Evolutionary conservation across 2,329 filamentous ascomycete species (phyloP).

Genomic region (Knufia petricola): DNA sequence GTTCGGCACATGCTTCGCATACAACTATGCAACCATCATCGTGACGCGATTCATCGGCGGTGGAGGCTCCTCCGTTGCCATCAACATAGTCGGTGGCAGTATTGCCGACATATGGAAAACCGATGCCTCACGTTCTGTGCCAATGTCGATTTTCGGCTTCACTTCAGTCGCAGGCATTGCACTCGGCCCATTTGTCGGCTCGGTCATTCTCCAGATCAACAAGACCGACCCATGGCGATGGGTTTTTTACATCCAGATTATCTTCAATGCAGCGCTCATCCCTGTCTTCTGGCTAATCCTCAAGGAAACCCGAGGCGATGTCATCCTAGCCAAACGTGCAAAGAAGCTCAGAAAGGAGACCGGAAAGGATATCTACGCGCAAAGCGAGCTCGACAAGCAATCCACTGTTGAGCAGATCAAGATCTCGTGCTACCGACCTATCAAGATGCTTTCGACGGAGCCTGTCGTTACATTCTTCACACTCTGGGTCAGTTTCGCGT

Average conservation of each 20-base stretch:
- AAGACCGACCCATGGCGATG: constrained; percentile 33
- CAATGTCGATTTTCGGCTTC: constrained; percentile 36
- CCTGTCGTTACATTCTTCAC: constrained; percentile 37
- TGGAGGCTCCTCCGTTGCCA: constrained; percentile 25
- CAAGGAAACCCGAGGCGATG: constrained; percentile 34
- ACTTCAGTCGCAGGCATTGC: constrained; percentile 36
- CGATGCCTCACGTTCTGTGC: constrained; percentile 29
- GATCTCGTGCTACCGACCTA: constrained; percentile 10
- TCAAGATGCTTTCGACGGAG: constrained; percentile 34
- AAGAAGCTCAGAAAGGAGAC: constrained; percentile 31
- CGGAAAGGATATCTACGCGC: constrained; percentile 25
- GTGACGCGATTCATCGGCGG: constrained; percentile 38
- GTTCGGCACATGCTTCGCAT: constrained; percentile 34
- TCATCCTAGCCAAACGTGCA: constrained; percentile 33
- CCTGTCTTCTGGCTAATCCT: constrained; percentile 35
- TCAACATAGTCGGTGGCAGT: constrained; percentile 23
- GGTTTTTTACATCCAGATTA: constrained; percentile 39
- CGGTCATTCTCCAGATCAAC: constrained; percentile 29
- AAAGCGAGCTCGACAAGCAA: constrained; percentile 23
- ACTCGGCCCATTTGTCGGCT: constrained; percentile 37
- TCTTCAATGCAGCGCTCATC: constrained; percentile 34
- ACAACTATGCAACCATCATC: constrained; percentile 38
- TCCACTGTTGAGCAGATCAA: constrained; percentile 5
- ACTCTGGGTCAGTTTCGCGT: constrained; percentile 36
- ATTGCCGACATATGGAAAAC: constrained; percentile 25